Evolutionary conservation across 2,329 filamentous ascomycete genomes (phyloP).

Genomic region (Didymella glomerata): DNA sequence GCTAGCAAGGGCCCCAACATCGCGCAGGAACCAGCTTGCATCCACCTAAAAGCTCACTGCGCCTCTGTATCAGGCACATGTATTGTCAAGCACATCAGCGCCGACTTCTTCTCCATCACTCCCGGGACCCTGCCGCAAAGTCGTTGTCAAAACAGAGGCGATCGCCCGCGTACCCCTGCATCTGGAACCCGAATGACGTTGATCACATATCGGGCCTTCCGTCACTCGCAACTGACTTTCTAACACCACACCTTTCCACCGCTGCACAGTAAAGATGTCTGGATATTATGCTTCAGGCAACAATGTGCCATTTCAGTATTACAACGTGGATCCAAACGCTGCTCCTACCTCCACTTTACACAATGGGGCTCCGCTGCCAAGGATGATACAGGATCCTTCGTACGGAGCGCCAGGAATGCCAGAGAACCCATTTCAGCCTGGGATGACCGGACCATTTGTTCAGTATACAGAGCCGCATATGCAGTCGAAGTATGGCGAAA

Average conservation of each 20-base stretch:
- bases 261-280: constrained; percentile 44
- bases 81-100: constrained; percentile 28
- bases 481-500: constrained; percentile 46
- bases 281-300: constrained; percentile 48
- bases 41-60: constrained; percentile 38
- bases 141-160: constrained; percentile 43
- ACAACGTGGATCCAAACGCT: constrained; percentile 44
- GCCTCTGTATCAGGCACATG: constrained; percentile 25
- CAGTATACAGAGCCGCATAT: constrained; percentile 44
- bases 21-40: constrained; percentile 40
- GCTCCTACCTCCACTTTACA: constrained; percentile 34
- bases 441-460: constrained; percentile 41
- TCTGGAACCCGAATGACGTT: constrained; percentile 50
- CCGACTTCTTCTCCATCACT: constrained; percentile 33
- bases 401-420: constrained; percentile 37
- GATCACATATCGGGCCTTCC: constrained; percentile 41
- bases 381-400: constrained; percentile 43
- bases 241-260: constrained; percentile 30
- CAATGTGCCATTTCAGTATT: constrained; percentile 48
- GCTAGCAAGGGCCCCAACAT: constrained; percentile 47
- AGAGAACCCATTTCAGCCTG: constrained; percentile 46
- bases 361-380: constrained; percentile 30
- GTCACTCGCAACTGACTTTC: constrained; percentile 36
- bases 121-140: constrained; percentile 40
- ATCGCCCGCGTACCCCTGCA: constrained; percentile 48